A percentile compares a stretch with the other conserved stretches of the same genome.
These are phyloP conservation scores for Hygrophila difformis DNA, from an alignment of 257 asterid species.

Conservation along the genomic window DNA sequence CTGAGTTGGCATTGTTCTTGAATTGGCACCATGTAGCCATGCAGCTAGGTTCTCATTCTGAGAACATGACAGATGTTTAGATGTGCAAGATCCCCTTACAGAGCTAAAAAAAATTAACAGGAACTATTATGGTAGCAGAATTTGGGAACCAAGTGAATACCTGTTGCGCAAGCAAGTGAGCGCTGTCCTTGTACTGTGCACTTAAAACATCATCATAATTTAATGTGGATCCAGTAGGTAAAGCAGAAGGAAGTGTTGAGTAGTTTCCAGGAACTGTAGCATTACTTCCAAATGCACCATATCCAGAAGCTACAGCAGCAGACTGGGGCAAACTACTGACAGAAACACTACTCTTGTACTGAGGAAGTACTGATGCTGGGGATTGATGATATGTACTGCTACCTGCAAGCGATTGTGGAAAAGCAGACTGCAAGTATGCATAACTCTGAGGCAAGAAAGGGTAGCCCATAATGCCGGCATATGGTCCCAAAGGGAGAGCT, in stretches of 20 bases:
- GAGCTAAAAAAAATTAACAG: no score
- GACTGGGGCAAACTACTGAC: constrained; percentile 44
- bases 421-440: constrained; percentile 77
- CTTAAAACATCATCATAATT: constrained; percentile 67
- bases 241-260: constrained; percentile 54
- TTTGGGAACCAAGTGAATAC: constrained; percentile 36
- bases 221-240: constrained; percentile 59
- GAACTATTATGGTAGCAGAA: no score
- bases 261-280: constrained; percentile 35
- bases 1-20: constrained; percentile 64
- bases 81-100: no score
- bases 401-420: constrained; percentile 75
- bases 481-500: constrained; percentile 74
- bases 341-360: constrained; percentile 49
- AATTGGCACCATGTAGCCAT: constrained; percentile 86
- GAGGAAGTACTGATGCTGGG: constrained; percentile 63
- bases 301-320: constrained; percentile 46
- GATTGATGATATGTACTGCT: constrained; percentile 71
- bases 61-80: background rate
- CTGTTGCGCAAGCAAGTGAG: constrained; percentile 75
- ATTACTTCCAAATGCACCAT: constrained; percentile 41
- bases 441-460: constrained; percentile 83
- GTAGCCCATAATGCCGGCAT: constrained; percentile 69
- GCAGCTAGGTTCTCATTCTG: constrained; percentile 68
- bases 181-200: constrained; percentile 81